Evolutionary conservation across 768 basidiomycete genomes (phyloP), one percentile per base, ranked within the genome.

Genomic region (Pleurotus platypus): DNA sequence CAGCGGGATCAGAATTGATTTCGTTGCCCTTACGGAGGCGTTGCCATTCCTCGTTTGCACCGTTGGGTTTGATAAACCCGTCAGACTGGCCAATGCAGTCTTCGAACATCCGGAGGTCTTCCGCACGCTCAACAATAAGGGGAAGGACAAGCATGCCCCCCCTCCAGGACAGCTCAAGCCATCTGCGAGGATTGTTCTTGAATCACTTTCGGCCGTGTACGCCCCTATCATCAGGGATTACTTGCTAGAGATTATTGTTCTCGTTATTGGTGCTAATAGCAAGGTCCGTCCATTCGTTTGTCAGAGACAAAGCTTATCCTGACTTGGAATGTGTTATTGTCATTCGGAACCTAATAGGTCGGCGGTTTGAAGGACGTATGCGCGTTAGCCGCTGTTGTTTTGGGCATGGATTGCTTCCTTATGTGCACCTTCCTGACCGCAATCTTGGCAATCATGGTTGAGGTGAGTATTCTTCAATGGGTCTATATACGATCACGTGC

Each of bases 31-130:
- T 50, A 93, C 92, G 8, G 97, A 99, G 70, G 96, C 97, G 0
- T 82, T 99, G 0, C 97, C 97, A 0, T 98, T 98, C 85, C 78
- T 98, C 48, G 95, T 99, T 37, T 96, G 96, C 70, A 97, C 94
- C 1, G 86, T 99, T 58, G 96, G 96, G 5, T 99, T 98, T 70
- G 97, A 99, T 73, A 98, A 99, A 70, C 96, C 95, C 0, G 86
- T 96, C 46, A 84, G 92, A 5, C 85, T 99, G 22, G 95, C 94
- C 2, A 81, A 87, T 11, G 89, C 94, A 2, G 91, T 98, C 13
- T 92, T 98, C 73, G 81, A 84, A 26, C 90, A 94, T 63, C 91
- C 90, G 2, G 82, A 89, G 48, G 72, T 86, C 24, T 64, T 65
- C n/a, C 62, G 65, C 37, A 72, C 78, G 49, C 68, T 75, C 51